phyloP scores from a whole-genome alignment of 1,284 basidiomycete species.

The Ceratobasidium sp. region DNA sequence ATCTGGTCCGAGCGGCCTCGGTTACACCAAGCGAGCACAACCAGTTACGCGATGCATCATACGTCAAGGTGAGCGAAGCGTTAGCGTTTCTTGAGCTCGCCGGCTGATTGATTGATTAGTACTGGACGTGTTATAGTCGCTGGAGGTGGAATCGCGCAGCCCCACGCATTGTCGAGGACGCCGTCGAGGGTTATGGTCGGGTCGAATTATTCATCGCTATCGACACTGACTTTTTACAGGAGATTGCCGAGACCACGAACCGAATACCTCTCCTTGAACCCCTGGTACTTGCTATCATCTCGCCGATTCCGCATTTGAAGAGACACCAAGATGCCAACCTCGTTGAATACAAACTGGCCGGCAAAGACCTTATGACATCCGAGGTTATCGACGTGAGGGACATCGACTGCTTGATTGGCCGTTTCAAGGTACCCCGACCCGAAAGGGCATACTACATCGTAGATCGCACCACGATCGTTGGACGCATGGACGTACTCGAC shows the following conservation, averaged over 20 bases:
- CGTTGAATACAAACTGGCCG: not conserved
- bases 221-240: not conserved
- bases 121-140: too few species aligned
- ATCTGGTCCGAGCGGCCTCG: not conserved
- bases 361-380: not conserved
- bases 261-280: not conserved
- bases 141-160: not conserved
- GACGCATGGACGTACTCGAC: constrained; percentile 24
- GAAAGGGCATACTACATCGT: constrained; percentile 1
- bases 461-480: not conserved
- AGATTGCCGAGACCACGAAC: not conserved
- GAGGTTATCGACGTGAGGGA: not conserved
- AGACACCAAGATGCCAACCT: not conserved
- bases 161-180: too few species aligned
- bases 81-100: too few species aligned
- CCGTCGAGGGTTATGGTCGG: not conserved
- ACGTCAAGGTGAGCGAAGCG: not conserved
- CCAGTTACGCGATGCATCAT: not conserved
- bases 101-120: too few species aligned
- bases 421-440: not conserved
- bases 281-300: constrained; percentile 7
- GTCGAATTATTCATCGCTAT: not conserved
- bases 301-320: not conserved
- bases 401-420: constrained; percentile 5
- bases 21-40: not conserved